Percentiles rank a stretch among this genome's conserved stretches.
These are phyloP conservation scores for Fusarium xyrophilum DNA, from an alignment of 2,329 filamentous ascomycete genomes.

Conservation along the genomic window DNA sequence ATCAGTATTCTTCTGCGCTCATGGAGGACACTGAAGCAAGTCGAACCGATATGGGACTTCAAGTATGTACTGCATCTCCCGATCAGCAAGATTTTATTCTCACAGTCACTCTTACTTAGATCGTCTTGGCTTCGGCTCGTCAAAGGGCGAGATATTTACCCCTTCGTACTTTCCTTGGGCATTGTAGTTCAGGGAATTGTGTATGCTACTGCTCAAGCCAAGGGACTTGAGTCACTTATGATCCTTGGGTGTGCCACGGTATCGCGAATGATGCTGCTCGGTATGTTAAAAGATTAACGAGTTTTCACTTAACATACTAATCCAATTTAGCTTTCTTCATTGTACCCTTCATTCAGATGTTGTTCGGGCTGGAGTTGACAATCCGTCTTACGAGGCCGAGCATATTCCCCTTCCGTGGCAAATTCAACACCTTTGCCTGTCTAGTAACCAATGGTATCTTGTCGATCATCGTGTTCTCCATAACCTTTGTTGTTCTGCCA, in stretches of 20 bases:
- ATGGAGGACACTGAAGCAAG: constrained; percentile 55
- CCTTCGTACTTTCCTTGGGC: constrained; percentile 63
- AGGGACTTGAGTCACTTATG: constrained; percentile 59
- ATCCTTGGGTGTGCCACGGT: constrained; percentile 60
- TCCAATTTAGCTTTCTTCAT: constrained; percentile 63
- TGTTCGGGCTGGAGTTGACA: constrained; percentile 69
- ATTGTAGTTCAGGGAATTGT: constrained; percentile 65
- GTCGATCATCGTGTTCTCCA: constrained; percentile 63
- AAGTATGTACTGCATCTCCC: constrained; percentile 45
- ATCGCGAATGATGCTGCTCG: constrained; percentile 66
- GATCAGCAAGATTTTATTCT: constrained; percentile 2
- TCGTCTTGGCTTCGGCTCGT: constrained; percentile 53
- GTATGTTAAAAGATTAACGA: constrained; percentile 47
- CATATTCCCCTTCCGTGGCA: constrained; percentile 65
- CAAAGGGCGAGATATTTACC: constrained; percentile 57
- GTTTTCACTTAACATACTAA: constrained; percentile 36
- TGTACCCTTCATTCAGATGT: constrained; percentile 68
- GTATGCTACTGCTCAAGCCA: constrained; percentile 64
- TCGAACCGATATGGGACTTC: constrained; percentile 50
- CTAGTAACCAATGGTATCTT: constrained; percentile 58
- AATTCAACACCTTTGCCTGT: constrained; percentile 67
- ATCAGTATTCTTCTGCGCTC: constrained; percentile 64
- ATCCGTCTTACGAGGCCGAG: constrained; percentile 60
- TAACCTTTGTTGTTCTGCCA: constrained; percentile 62
- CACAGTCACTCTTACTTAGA: constrained; percentile 41